Percentiles rank a stretch among this genome's conserved stretches.
Evolutionary conservation across 148 eudicot genomes (phyloP).

Genomic region (Dianthus caryophyllus): DNA sequence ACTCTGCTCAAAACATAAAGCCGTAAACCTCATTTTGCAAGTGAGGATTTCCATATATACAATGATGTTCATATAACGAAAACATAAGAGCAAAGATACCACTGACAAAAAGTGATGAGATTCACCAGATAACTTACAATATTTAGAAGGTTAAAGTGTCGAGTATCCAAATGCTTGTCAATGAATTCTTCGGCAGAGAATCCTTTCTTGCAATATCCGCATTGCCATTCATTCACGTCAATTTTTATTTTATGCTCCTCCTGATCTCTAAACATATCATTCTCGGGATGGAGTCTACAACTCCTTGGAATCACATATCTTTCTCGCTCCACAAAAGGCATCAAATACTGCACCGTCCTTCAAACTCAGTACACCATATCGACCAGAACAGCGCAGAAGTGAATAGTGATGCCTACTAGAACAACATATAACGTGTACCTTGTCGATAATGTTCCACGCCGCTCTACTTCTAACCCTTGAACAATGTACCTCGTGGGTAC

Average conservation of each 20-base stretch:
- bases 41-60: too few relatives aligned
- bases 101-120: too few relatives aligned
- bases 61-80: background rate
- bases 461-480: slow-evolving; percentile 83
- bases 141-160: slow-evolving; percentile 72
- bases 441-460: slow-evolving; percentile 65
- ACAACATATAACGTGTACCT: slow-evolving; percentile 35
- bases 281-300: slow-evolving; percentile 80
- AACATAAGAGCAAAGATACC: background rate
- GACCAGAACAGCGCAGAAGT: background rate
- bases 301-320: slow-evolving; percentile 50
- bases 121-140: slow-evolving; percentile 41
- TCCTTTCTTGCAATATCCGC: slow-evolving; percentile 87
- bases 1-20: slow-evolving; percentile 41
- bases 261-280: slow-evolving; percentile 82
- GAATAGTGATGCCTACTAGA: background rate
- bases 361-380: background rate
- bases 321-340: slow-evolving; percentile 84
- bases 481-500: slow-evolving; percentile 57
- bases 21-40: slow-evolving; percentile 12
- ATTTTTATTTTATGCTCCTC: slow-evolving; percentile 73
- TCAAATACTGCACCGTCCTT: slow-evolving; percentile 57
- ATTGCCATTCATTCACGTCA: slow-evolving; percentile 78
- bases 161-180: slow-evolving; percentile 76
- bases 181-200: slow-evolving; percentile 65